Evolutionary conservation across 306 rosid species (phyloP), one percentile per base, ranked within the genome.

Genomic region (Ormosia emarginata): DNA sequence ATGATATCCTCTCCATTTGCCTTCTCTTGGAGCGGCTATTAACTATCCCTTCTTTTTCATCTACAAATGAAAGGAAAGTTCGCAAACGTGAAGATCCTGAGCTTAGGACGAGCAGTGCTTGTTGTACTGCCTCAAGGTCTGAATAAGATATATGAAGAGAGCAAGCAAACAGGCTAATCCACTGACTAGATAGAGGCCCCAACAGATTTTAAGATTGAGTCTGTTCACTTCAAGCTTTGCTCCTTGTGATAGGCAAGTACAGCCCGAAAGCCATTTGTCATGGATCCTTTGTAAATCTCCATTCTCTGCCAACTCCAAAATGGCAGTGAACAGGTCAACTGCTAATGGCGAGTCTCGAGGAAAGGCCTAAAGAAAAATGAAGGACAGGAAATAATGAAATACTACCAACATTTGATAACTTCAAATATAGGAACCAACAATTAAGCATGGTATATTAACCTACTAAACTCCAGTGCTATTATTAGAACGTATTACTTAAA

Each of bases 271-370:
- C 99, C 99, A 96, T 87, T 93, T 96, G 90, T 96, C 99, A 81
- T 92, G 98, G 86, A 96, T 93, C 85, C 98, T 91, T 82, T 96
- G 94, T 7, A 96, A 85, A 74, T 93, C 99, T 55, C 99, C 99
- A 55, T 79, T 90, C 81, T 96, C 99, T 6, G 94, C 89, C 61
- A 96, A 88, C 85, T 70, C 90, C 84, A 96, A 77, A 71, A 96
- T 73, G 17, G 99, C 99, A 34, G 94, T 92, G 11, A 97, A 93
- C 82, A 96, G 50, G 88, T 93, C 99, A 52, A 92, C 88, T 10
- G 99, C 96, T 70, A 96, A 85, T 2, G 98, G 98, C 0, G 99
- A 93, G 92, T 96, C 97, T 64, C 89, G 85, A 1, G 87, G 90
- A 79, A 96, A 96, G 37, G 99, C 97, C 99, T 96, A 93, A 24